These are phyloP conservation scores for Dictyostelium intermedium DNA, from an alignment of 78 protist species.

Conservation along the genomic window DNA sequence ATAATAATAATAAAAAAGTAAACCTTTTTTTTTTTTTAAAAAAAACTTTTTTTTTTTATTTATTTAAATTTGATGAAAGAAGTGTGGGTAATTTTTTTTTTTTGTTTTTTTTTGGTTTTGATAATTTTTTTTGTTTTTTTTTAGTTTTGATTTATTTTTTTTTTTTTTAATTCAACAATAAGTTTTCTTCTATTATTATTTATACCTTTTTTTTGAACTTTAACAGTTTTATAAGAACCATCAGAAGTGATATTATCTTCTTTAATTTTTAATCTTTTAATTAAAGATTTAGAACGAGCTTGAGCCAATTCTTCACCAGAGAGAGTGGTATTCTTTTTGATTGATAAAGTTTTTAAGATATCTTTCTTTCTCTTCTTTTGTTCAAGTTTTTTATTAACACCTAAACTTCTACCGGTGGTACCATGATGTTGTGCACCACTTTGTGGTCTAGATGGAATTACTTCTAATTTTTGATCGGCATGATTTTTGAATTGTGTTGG, in stretches of 20 bases:
- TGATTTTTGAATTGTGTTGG: conserved; percentile 43
- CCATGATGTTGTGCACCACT: not conserved
- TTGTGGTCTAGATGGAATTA: conserved; percentile 18
- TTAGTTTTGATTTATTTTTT: too few species aligned
- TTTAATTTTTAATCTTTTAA: conserved; percentile 8
- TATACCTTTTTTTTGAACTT: conserved; percentile 82
- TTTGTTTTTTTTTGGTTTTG: too few species aligned
- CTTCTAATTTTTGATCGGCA: conserved; percentile 24
- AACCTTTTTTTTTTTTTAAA: not conserved
- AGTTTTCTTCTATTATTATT: not conserved
- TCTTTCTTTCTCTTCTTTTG: conserved; percentile 45
- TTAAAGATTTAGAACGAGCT: not conserved
- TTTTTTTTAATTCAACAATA: not conserved
- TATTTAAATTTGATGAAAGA: not conserved
- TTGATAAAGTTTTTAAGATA: conserved; percentile 1
- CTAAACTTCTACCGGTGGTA: conserved; percentile 53
- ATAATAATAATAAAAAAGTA: too few species aligned
- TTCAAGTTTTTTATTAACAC: conserved; percentile 5
- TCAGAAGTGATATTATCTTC: conserved; percentile 11
- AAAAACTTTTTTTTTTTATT: not conserved
- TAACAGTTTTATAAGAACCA: conserved; percentile 53
- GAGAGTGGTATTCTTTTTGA: not conserved
- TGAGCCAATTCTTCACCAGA: conserved; percentile 5
- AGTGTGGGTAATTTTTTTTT: not conserved
- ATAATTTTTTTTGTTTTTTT: too few species aligned